Conservation (phyloP, 257 asterid genomes). For the Striga asiatica region DNA sequence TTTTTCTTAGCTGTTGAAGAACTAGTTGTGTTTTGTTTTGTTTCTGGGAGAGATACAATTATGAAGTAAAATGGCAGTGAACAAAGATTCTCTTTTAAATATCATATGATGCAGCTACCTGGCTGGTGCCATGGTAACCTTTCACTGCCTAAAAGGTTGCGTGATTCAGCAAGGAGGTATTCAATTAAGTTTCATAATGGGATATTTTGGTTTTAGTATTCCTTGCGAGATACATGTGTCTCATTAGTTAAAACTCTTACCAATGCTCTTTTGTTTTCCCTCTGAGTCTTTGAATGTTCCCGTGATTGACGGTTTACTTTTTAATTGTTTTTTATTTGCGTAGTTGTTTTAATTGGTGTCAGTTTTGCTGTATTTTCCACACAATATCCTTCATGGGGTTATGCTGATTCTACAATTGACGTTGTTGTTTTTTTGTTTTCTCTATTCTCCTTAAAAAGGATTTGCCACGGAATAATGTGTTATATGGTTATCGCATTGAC, state of each 20-base stretch:
- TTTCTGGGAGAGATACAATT: too few species aligned
- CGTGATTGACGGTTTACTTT: neutral
- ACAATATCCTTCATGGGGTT: constrained; percentile 3
- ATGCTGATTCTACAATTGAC: too few species aligned
- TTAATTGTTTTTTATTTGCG: neutral
- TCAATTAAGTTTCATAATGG: neutral
- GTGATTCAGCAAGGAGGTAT: neutral
- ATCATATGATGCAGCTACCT: too few species aligned
- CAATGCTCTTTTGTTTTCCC: neutral
- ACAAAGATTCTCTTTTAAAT: too few species aligned
- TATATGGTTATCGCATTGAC: constrained; percentile 71
- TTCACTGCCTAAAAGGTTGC: neutral
- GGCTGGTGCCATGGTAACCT: too few species aligned
- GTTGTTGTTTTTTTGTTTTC: constrained; percentile 1
- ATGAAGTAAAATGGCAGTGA: too few species aligned
- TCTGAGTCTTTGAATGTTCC: neutral
- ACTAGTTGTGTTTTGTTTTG: too few species aligned
- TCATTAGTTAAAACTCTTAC: neutral
- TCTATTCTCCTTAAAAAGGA: too few species aligned
- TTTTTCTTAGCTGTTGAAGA: too few species aligned
- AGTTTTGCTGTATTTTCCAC: neutral
- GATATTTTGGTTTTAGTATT: neutral
- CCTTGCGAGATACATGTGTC: neutral
- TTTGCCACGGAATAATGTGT: constrained; percentile 57
- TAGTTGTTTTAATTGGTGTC: neutral